Conservation (phyloP, 1,139 yeast genomes). For the Pichia sp. region DNA sequence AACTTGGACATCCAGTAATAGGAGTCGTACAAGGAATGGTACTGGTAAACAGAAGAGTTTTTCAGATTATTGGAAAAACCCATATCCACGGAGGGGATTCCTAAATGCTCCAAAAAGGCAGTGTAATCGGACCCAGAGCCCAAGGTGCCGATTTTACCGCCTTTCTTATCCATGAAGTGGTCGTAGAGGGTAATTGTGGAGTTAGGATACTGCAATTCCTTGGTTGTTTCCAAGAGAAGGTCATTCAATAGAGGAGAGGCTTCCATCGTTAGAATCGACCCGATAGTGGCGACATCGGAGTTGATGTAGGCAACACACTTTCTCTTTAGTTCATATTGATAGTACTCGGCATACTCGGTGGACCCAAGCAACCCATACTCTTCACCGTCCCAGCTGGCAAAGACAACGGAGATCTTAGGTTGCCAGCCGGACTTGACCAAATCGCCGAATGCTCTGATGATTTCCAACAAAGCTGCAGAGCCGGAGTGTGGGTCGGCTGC, state of each 20-base stretch:
- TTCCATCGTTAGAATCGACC: conserved; percentile 41
- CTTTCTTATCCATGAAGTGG: conserved; percentile 43
- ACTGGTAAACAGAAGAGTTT: conserved; percentile 52
- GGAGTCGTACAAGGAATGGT: conserved; percentile 68
- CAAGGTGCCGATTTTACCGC: conserved; percentile 38
- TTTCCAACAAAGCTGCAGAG: conserved; percentile 53
- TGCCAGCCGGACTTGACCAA: conserved; percentile 53
- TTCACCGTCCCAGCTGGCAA: conserved; percentile 75
- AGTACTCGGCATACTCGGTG: conserved; percentile 65
- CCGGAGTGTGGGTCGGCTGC: conserved; percentile 73
- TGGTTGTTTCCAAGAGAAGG: conserved; percentile 38
- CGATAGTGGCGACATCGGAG: conserved; percentile 58
- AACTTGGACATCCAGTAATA: conserved; percentile 58
- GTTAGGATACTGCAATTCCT: conserved; percentile 46
- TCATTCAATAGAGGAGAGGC: conserved; percentile 52
- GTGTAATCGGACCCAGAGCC: conserved; percentile 72
- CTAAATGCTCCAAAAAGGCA: conserved; percentile 62
- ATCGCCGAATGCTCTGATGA: conserved; percentile 51
- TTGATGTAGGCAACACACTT: conserved; percentile 56
- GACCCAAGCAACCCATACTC: conserved; percentile 66
- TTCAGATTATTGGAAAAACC: conserved; percentile 42
- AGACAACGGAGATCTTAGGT: conserved; percentile 55
- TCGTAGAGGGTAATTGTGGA: conserved; percentile 46
- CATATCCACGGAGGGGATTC: conserved; percentile 58
- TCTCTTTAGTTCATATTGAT: conserved; percentile 37